Percentiles rank a stretch among this genome's conserved stretches.
Conservation (phyloP, 1,284 basidiomycete genomes). For the Hemileia vastatrix region DNA sequence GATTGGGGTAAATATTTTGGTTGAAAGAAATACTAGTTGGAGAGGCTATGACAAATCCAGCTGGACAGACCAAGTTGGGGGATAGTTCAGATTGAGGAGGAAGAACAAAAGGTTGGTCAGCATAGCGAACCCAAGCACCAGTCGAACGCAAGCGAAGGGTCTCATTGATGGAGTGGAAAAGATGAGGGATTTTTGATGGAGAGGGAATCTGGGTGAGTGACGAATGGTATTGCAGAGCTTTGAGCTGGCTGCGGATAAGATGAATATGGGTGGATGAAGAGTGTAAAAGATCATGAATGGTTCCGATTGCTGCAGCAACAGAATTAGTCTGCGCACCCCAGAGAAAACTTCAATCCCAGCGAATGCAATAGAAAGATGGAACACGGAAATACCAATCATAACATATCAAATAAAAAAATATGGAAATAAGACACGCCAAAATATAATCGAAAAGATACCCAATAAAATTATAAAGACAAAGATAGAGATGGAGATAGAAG, state of each 20-base stretch:
- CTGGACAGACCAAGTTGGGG: slow-evolving; percentile 6
- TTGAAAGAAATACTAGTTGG: slow-evolving; percentile 16
- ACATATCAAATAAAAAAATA: too few relatives aligned
- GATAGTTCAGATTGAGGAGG: neutral
- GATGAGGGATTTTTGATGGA: slow-evolving; percentile 9
- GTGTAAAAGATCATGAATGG: slow-evolving; percentile 11
- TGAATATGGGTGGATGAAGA: neutral
- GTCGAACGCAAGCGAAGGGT: slow-evolving; percentile 19
- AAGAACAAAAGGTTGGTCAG: slow-evolving; percentile 11
- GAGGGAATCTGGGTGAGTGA: neutral
- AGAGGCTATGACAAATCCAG: slow-evolving; percentile 18
- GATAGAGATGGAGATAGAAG: neutral
- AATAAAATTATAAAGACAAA: neutral
- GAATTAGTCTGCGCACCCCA: slow-evolving; percentile 23
- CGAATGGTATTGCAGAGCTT: neutral
- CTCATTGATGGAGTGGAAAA: slow-evolving; percentile 16
- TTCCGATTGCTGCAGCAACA: slow-evolving; percentile 18
- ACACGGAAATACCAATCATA: too few relatives aligned
- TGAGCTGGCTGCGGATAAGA: neutral
- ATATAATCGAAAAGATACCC: too few relatives aligned
- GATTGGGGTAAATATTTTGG: slow-evolving; percentile 3
- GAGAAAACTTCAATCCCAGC: too few relatives aligned
- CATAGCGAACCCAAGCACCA: slow-evolving; percentile 15
- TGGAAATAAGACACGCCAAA: too few relatives aligned
- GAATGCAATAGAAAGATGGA: too few relatives aligned